phyloP scores from a whole-genome alignment of 805 yeast genomes.

The Henningerozyma blattae region DNA sequence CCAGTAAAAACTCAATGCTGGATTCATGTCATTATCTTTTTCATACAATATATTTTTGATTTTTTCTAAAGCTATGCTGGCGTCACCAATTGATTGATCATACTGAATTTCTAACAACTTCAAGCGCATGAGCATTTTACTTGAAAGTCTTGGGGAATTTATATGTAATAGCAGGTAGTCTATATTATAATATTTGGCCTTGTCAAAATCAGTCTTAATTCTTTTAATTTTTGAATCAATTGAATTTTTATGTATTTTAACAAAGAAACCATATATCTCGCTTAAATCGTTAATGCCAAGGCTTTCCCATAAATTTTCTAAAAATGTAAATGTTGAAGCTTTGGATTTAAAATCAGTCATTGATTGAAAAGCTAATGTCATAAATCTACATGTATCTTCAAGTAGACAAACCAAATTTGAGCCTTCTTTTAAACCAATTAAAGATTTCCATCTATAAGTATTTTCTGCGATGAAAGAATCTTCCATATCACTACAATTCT shows the following conservation, averaged over 20 bases:
- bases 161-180: slow-evolving; percentile 29
- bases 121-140: slow-evolving; percentile 29
- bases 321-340: not conserved
- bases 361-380: not conserved
- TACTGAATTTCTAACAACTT: slow-evolving; percentile 30
- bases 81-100: slow-evolving; percentile 23
- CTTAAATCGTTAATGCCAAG: not conserved
- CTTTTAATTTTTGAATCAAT: not conserved
- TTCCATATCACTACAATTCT: slow-evolving; percentile 20
- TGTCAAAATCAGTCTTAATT: slow-evolving; percentile 8
- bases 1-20: slow-evolving; percentile 9
- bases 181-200: slow-evolving; percentile 26
- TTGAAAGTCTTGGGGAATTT: slow-evolving; percentile 23
- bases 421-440: slow-evolving; percentile 7
- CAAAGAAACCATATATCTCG: not conserved
- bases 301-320: not conserved
- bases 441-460: slow-evolving; percentile 55
- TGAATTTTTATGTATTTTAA: not conserved
- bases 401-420: not conserved
- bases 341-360: not conserved
- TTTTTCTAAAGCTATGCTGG: slow-evolving; percentile 16
- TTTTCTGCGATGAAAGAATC: slow-evolving; percentile 30
- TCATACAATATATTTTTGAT: slow-evolving; percentile 7
- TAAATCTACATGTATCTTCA: slow-evolving; percentile 3
- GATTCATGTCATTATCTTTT: not conserved